Evolutionary conservation across 768 basidiomycete genomes (phyloP).

Genomic region (Clathrus columnatus): DNA sequence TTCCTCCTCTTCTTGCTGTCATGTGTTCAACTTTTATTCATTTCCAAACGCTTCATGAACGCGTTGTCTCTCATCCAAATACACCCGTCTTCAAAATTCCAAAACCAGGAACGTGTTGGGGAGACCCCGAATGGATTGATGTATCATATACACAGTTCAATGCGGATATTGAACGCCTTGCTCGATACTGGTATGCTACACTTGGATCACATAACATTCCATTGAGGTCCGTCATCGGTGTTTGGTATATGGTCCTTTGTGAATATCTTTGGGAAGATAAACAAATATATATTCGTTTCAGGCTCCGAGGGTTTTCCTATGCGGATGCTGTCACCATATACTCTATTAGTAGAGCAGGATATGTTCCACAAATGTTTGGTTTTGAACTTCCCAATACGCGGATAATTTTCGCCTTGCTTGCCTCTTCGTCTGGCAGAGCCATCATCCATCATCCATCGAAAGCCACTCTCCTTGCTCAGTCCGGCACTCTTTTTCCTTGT

Average conservation of each 20-base stretch:
- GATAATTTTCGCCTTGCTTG: constrained; percentile 61
- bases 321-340: constrained; percentile 66
- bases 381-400: constrained; percentile 65
- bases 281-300: constrained; percentile 26
- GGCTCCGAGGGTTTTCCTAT: constrained; percentile 69
- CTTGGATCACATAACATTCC: constrained; percentile 40
- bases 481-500: background rate
- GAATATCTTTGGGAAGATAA: background rate
- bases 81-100: constrained; percentile 56
- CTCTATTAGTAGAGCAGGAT: constrained; percentile 66
- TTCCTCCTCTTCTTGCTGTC: too few species aligned
- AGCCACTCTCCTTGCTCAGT: background rate
- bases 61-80: constrained; percentile 25
- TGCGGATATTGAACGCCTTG: constrained; percentile 54
- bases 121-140: constrained; percentile 44
- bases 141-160: constrained; percentile 60
- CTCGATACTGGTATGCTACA: constrained; percentile 52
- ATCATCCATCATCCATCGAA: constrained; percentile 47
- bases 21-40: background rate
- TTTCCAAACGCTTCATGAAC: constrained; percentile 7
- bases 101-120: constrained; percentile 33
- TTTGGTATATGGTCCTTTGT: constrained; percentile 48
- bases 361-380: constrained; percentile 70
- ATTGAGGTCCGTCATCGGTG: constrained; percentile 53
- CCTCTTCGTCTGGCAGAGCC: constrained; percentile 51